Conservation (phyloP, 2,329 filamentous ascomycete genomes). For the Fusarium cyanostomum region DNA sequence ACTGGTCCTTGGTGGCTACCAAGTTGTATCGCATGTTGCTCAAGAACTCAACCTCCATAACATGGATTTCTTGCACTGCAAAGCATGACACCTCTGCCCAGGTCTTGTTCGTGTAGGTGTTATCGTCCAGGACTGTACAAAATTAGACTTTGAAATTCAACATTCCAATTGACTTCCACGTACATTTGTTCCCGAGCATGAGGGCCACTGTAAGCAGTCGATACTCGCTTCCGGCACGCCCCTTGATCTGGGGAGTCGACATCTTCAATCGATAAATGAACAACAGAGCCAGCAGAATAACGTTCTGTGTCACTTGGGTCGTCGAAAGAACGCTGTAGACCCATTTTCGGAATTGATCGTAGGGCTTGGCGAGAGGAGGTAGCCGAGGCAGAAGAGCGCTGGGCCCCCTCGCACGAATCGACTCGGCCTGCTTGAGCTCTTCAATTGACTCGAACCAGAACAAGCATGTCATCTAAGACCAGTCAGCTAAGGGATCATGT, state of each 20-base stretch:
- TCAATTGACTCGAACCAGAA: conserved; percentile 96
- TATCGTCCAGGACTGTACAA: conserved; percentile 84
- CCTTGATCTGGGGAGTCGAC: conserved; percentile 87
- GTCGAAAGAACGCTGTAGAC: conserved; percentile 89
- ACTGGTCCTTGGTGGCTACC: conserved; percentile 84
- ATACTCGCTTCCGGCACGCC: conserved; percentile 93
- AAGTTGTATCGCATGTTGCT: conserved; percentile 98
- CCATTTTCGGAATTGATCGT: conserved; percentile 89
- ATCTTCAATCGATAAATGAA: conserved; percentile 95
- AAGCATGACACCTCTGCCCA: conserved; percentile 99
- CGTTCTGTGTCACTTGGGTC: conserved; percentile 95
- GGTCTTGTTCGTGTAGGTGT: conserved; percentile 99
- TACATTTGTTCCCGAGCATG: conserved; percentile 98
- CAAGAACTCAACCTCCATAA: conserved; percentile 99
- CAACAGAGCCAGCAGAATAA: conserved; percentile 86
- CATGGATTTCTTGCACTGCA: conserved; percentile 91
- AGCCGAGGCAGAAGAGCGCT: conserved; percentile 61
- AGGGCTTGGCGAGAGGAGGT: conserved; percentile 77
- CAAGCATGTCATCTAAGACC: conserved; percentile 84
- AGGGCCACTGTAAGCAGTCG: conserved; percentile 90
- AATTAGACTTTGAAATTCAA: conserved; percentile 32
- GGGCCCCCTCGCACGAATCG: conserved; percentile 57
- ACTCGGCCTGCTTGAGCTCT: conserved; percentile 79
- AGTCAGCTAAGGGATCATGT: conserved; percentile 13
- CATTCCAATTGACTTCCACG: conserved; percentile 45